These are phyloP conservation scores for Candida lessepsii DNA, from an alignment of 805 yeast species.

Conservation along the genomic window DNA sequence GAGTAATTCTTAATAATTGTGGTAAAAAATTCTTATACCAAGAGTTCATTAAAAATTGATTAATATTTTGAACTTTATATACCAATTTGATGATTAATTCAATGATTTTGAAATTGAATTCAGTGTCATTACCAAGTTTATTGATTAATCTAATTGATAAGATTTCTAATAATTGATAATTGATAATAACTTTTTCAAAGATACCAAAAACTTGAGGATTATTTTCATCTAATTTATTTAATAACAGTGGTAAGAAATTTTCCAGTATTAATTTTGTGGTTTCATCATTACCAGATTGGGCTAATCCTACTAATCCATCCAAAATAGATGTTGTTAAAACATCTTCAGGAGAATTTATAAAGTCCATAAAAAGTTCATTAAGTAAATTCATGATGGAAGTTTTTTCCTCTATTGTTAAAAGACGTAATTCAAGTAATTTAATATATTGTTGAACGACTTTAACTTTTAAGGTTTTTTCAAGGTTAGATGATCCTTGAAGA, in stretches of 20 bases:
- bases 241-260: conserved; percentile 27
- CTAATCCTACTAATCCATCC: conserved; percentile 51
- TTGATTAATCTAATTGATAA: conserved; percentile 44
- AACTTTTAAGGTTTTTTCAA: conserved; percentile 69
- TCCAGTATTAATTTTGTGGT: conserved; percentile 18
- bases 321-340: conserved; percentile 54
- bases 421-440: conserved; percentile 51
- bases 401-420: conserved; percentile 54
- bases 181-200: conserved; percentile 21
- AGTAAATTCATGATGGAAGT: conserved; percentile 63
- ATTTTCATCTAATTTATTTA: conserved; percentile 18
- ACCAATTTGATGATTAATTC: conserved; percentile 26
- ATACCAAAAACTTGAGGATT: conserved; percentile 22
- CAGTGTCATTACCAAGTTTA: conserved; percentile 23
- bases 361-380: conserved; percentile 49
- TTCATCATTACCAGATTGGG: conserved; percentile 12
- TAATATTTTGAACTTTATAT: conserved; percentile 25
- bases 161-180: conserved; percentile 43
- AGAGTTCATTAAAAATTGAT: conserved; percentile 39
- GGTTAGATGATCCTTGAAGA: conserved; percentile 61
- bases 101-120: conserved; percentile 15
- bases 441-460: conserved; percentile 65
- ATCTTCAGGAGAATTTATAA: conserved; percentile 43
- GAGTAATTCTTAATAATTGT: conserved; percentile 6
- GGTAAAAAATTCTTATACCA: conserved; percentile 43